phyloP scores from a whole-genome alignment of 2,329 filamentous ascomycete genomes.

The Epichloe bromicola region DNA sequence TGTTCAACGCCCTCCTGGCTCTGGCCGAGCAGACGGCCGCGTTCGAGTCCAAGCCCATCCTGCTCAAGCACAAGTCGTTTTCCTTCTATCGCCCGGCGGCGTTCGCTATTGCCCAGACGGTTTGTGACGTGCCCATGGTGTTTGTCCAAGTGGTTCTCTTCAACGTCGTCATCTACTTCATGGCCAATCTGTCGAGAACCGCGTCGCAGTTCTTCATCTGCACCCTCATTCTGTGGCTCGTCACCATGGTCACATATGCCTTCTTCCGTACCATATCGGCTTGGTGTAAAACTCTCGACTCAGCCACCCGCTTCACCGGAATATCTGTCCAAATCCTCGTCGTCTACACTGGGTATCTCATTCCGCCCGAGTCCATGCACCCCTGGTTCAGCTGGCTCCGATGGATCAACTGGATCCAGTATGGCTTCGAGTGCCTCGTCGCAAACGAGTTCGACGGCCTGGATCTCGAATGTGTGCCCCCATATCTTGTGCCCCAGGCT shows the following conservation, averaged over 20 bases:
- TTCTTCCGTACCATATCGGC: constrained; percentile 48
- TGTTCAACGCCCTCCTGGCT: constrained; percentile 53
- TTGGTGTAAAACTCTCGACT: constrained; percentile 45
- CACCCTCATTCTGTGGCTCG: constrained; percentile 46
- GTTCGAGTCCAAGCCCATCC: constrained; percentile 49
- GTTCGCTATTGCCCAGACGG: constrained; percentile 42
- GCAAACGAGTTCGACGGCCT: constrained; percentile 49
- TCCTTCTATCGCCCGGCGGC: constrained; percentile 51
- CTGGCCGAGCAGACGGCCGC: constrained; percentile 58
- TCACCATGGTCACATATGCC: constrained; percentile 43
- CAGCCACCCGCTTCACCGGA: constrained; percentile 46
- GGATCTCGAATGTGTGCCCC: constrained; percentile 43
- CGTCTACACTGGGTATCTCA: constrained; percentile 55
- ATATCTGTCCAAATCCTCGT: constrained; percentile 49
- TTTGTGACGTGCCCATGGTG: constrained; percentile 48
- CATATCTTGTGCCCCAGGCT: constrained; percentile 42
- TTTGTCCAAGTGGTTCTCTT: constrained; percentile 53
- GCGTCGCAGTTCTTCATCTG: constrained; percentile 56
- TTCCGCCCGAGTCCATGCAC: constrained; percentile 42
- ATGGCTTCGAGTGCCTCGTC: constrained; percentile 55
- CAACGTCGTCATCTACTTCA: constrained; percentile 63
- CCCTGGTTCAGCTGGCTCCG: constrained; percentile 54
- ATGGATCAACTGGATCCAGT: constrained; percentile 56
- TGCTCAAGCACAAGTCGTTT: constrained; percentile 59
- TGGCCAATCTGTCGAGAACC: constrained; percentile 55